Base-by-base conservation (phyloP, 2,329 filamentous ascomycete species). In the Clonostachys rhizophaga region DNA sequence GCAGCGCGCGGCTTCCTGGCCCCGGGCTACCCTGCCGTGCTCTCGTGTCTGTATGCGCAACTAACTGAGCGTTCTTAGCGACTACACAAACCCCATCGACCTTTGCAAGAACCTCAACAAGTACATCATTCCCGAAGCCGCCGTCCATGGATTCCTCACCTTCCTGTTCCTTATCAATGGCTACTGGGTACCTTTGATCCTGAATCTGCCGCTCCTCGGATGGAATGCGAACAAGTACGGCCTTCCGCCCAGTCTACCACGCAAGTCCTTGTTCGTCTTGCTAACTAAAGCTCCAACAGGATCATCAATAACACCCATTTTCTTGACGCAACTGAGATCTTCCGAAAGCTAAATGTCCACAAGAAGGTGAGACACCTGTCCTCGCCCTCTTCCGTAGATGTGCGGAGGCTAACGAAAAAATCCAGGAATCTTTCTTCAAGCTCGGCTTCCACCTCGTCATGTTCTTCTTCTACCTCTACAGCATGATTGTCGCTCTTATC, bases 391-490 rank as follows among this genome's bases (percentile, higher is more conserved):
- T 39, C 14, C 24, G 24, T 30, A 30, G 9, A 3, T 39, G 11
- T 39, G 36, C 36, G 36, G 24, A 39, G 36, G 17, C 36, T 39
- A 18, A 18, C 36, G 36, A 64, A 55, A 67, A 33, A 2, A 14
- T 50, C 62, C 48, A 96, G 91, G 94, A 99, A 83, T 97, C 94
- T 1, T 99, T 99, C 70, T 86, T 94, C 76, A 99, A 99, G 77
- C 89, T 99, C 40, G 94, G 92, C 48, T 99, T 99, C 80, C 94
- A 99, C 71, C 78, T 99, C 51, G 70, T 99, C 74, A 96, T 99
- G 91, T 99, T 99, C 83, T 99, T 99, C 84, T 99, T 97, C 83
- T 99, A 99, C 75, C 87, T 99, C 48, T 96, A 96, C 82, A 95
- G 89, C 85, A 95, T 94, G 89, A 94, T 94, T 59, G 92, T 96